Evolutionary conservation across 257 asterid genomes (phyloP), one percentile per base, ranked within the genome.

Genomic region (Ballota nigra): DNA sequence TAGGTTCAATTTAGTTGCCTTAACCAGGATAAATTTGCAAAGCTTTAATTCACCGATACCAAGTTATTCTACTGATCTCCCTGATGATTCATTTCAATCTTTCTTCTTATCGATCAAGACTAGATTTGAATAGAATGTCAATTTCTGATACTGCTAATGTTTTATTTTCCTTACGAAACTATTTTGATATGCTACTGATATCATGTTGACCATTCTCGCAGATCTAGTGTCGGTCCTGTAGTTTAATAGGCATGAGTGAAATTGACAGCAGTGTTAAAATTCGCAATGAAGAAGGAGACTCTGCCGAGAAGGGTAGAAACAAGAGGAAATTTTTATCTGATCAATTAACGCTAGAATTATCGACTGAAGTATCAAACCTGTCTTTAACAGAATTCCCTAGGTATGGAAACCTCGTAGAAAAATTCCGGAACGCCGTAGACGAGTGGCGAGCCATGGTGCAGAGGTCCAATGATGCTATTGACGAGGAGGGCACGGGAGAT

Each of bases 291-390:
- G 38, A 83, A 15, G 72, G 71, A 28, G 55, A 55, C 9, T 43
- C 76, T 2, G 33, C 77, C 59, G 86, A 76, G 64, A 83, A 85
- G 63, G 88, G 87, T 29, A 77, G 84, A 75, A 89, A 89, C 67
- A 92, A 92, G 76, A 77, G 96, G 84, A 92, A 86, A 66, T 84
- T 70, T 71, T 16, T 84, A 51, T 29, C 89, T 15, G 92, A 87
- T 58, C 53, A 68, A 61, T 73, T 88, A 10, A 47, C 55, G 0
- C 28, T 69, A 9, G 86, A 85, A 36, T 36, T 56, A 33, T 75
- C 82, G 8, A 63, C 57, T 4, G 85, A 82, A 45, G 69, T 66
- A 40, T 66, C 87, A 0, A 69, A 61, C 16, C 29, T 57, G 31
- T 88, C 92, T 64, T 73, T 80, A 64, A 75, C 83, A 2, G 92